Evolutionary conservation across 2,329 filamentous ascomycete genomes (phyloP), one percentile per base, ranked within the genome.

Genomic region (Hirsutella minnesotensis): DNA sequence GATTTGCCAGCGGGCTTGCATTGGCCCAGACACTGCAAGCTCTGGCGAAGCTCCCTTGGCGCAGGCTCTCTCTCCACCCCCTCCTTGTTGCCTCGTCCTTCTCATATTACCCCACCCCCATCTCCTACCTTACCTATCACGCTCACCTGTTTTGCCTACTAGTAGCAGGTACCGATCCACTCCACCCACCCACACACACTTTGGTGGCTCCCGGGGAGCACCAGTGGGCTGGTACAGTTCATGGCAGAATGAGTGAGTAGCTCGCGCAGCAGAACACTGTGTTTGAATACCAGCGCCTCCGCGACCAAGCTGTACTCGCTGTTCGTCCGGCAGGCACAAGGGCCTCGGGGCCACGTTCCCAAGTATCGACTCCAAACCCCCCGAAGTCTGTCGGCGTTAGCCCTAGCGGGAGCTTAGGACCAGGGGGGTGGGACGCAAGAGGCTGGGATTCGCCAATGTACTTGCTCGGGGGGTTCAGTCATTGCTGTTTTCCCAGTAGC

Each of bases 381-480:
- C 41, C 41, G 35, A 42, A 38, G 33, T 24, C 35, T 42, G 35
- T 42, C 41, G 41, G 41, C 38, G 41, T 39, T 42, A 39, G 41
- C 34, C 34, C 41, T 42, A 39, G 41, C 41, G 41, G 19, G 34
- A 38, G 38, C 41, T 38, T 12, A 27, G 34, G 41, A n/a, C 18
- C 4, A 22, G 34, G 40, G 40, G 29, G 31, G n/a, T 13, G 33
- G 16, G 33, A 18, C 7, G 24, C 7, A 27, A 12, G 24, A 27
- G 24, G 12, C 24, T 12, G 30, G 40, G n/a, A n/a, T 37, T 30
- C 40, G 24, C 24, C 24, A 27, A 27, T 27, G 24, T 27, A 27
- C 7, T 12, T 27, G 7, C 24, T 27, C 24, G 24, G 24, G 24
- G 24, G 24, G 24, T 12, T 27, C 24, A 27, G 24, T 27, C 24